Percentiles rank a stretch among this genome's conserved stretches.
Conservation (phyloP, 495 filamentous ascomycete species). For the Penicillium tannophilum region DNA sequence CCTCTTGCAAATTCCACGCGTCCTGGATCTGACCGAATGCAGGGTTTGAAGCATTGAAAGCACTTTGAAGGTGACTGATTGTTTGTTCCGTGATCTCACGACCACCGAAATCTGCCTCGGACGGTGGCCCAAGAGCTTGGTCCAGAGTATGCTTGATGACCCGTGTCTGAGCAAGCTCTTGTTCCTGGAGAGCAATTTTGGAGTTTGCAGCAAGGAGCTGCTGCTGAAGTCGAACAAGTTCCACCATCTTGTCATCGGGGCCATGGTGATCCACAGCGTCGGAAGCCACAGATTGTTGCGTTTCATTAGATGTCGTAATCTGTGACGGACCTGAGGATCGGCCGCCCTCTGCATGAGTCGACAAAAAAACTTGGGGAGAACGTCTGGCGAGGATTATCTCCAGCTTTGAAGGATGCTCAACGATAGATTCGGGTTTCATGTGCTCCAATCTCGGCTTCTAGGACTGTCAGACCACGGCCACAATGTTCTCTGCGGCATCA, state of each 20-base stretch:
- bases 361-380: slow-evolving; percentile 31
- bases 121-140: slow-evolving; percentile 66
- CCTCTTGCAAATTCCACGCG: slow-evolving; percentile 66
- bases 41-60: slow-evolving; percentile 55
- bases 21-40: slow-evolving; percentile 56
- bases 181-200: slow-evolving; percentile 78
- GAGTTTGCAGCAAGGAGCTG: slow-evolving; percentile 79
- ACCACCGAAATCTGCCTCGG: slow-evolving; percentile 54
- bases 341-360: slow-evolving; percentile 41
- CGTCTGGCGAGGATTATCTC: slow-evolving; percentile 43
- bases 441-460: slow-evolving; percentile 57
- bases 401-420: slow-evolving; percentile 35
- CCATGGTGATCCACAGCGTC: slow-evolving; percentile 18
- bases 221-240: slow-evolving; percentile 61
- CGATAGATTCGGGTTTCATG: slow-evolving; percentile 26
- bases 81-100: slow-evolving; percentile 56
- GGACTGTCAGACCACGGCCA: slow-evolving; percentile 39
- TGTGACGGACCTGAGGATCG: slow-evolving; percentile 56
- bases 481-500: not conserved
- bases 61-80: slow-evolving; percentile 53
- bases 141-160: slow-evolving; percentile 75
- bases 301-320: slow-evolving; percentile 59
- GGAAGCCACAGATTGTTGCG: slow-evolving; percentile 40
- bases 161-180: slow-evolving; percentile 79
- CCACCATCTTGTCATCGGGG: slow-evolving; percentile 39